A percentile compares a stretch with the other conserved stretches of the same genome.
Conservation (phyloP, 257 asterid species). For the Solanum arcanum region DNA sequence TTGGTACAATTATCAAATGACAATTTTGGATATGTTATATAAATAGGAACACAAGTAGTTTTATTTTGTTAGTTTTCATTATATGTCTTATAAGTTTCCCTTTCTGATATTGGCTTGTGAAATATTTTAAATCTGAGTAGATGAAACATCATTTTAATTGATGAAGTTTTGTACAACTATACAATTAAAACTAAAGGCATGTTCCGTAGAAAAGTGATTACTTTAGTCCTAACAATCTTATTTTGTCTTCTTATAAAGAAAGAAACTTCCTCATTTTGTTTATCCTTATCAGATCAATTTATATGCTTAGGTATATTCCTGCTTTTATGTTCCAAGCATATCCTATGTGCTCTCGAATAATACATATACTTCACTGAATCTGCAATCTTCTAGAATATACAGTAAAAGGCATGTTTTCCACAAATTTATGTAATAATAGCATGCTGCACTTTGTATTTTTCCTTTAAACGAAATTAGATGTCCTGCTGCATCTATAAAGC, state of each 20-base stretch:
- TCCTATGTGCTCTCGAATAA: too few relatives aligned
- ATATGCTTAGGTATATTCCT: too few relatives aligned
- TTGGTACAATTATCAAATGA: not conserved
- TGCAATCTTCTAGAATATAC: too few relatives aligned
- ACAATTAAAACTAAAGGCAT: not conserved
- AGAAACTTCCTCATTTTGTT: too few relatives aligned
- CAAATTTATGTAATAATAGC: not conserved
- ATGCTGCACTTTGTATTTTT: too few relatives aligned
- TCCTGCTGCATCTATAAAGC: too few relatives aligned
- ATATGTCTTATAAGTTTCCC: not conserved
- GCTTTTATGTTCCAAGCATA: too few relatives aligned
- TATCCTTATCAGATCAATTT: too few relatives aligned
- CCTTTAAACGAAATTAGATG: too few relatives aligned
- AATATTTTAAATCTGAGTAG: not conserved
- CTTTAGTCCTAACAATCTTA: too few relatives aligned
- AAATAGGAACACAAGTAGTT: not conserved
- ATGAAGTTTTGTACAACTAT: not conserved
- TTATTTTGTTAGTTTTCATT: not conserved
- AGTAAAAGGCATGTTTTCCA: not conserved
- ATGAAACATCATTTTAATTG: not conserved
- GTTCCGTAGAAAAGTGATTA: not conserved
- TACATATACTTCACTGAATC: too few relatives aligned
- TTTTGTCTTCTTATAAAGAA: too few relatives aligned
- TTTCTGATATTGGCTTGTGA: not conserved
- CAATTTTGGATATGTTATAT: not conserved